Evolutionary conservation across 2,329 filamentous ascomycete genomes (phyloP), one percentile per base, ranked within the genome.

Genomic region (Dactylonectria macrodidyma): DNA sequence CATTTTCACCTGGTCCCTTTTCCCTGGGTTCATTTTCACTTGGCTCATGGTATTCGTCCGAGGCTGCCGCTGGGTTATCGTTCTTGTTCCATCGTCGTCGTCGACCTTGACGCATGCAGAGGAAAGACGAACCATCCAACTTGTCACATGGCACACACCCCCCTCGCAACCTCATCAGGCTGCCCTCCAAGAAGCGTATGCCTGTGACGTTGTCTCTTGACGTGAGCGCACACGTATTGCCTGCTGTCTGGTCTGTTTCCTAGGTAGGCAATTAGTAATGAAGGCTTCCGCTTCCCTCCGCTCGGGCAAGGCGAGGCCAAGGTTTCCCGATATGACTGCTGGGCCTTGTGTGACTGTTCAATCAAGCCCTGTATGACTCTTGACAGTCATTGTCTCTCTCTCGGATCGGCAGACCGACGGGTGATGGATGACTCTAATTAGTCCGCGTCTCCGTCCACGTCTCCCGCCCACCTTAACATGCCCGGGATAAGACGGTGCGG

Each of bases 211-310:
- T 68, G 62, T 56, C 59, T 47, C 65, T 74, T 66, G 72, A 75
- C 73, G 73, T 73, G 57, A 65, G 54, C 71, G 58, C 73, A 52
- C 65, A 75, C 73, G 73, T 71, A 71, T 56, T 63, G 66, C 60
- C 59, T 46, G 61, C 58, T 41, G 22, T 56, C 30, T 44, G 7
- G 4, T 30, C 7, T 30, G 4, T 30, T 30, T 30, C 26, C 26
- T 30, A 30, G 26, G 26, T 30, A 30, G 26, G 26, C 7, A 30
- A 30, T 30, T 30, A 30, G 26, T 30, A 30, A 30, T 30, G 4
- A 16, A 16, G 33, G 6, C 16, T n/a, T 34, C 34, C 34, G 41
- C 59, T 64, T 59, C 3, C 16, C 8, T 34, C 34, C 34, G 41
- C 59, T 64, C 64, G 67, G 59, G 44, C 30, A 69, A 48, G 51